A percentile compares a stretch with the other conserved stretches of the same genome.
These are phyloP conservation scores for Penicillium dipodomyicola DNA, from an alignment of 495 filamentous ascomycete species.

Conservation along the genomic window DNA sequence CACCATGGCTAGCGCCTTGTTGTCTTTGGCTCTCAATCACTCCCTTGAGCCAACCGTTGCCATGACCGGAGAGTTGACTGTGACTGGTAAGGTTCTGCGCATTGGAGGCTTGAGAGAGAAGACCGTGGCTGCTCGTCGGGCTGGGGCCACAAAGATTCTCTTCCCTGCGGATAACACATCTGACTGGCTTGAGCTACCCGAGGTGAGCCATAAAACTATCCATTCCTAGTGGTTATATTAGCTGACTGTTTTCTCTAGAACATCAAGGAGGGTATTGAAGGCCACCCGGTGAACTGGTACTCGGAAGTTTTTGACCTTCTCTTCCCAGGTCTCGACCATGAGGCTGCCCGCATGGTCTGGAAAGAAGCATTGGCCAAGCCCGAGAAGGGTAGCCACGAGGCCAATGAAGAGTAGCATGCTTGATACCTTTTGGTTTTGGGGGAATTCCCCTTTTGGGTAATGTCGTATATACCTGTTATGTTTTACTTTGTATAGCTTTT, in stretches of 20 bases:
- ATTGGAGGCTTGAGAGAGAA: slow-evolving; percentile 98
- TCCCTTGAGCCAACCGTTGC: slow-evolving; percentile 82
- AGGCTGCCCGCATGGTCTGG: slow-evolving; percentile 70
- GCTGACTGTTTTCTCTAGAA: slow-evolving; percentile 58
- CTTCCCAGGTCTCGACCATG: slow-evolving; percentile 76
- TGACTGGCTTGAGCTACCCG: slow-evolving; percentile 97
- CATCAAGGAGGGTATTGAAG: slow-evolving; percentile 93
- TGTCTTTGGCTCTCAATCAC: slow-evolving; percentile 77
- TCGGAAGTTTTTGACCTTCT: slow-evolving; percentile 87
- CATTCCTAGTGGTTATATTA: neutral
- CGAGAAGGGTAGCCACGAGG: slow-evolving; percentile 46
- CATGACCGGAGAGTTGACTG: slow-evolving; percentile 98
- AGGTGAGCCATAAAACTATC: slow-evolving; percentile 54
- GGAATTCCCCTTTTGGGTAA: neutral
- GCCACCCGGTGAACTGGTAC: slow-evolving; percentile 89
- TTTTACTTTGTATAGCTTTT: slow-evolving; percentile 20
- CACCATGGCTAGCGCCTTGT: slow-evolving; percentile 91
- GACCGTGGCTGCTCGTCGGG: slow-evolving; percentile 93
- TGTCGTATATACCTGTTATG: slow-evolving; percentile 22
- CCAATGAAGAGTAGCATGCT: slow-evolving; percentile 33
- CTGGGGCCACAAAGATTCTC: slow-evolving; percentile 91
- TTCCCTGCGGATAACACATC: slow-evolving; percentile 93
- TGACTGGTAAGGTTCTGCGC: slow-evolving; percentile 94
- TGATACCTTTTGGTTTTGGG: neutral
- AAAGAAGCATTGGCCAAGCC: slow-evolving; percentile 64